These are phyloP conservation scores for Bacterosira constricta DNA, from an alignment of 108 stramenopile species.

Conservation along the genomic window DNA sequence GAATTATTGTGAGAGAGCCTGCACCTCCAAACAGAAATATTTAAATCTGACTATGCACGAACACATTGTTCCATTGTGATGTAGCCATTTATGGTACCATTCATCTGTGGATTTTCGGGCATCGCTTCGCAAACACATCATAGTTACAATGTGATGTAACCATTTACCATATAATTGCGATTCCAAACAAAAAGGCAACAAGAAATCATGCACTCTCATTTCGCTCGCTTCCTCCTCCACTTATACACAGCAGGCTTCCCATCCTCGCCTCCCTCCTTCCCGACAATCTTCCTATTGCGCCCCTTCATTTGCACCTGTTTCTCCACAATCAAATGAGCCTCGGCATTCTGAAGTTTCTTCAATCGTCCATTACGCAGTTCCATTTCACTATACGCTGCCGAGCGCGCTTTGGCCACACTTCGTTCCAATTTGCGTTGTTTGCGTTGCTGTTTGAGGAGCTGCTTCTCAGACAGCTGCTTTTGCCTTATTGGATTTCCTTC, in stretches of 20 bases:
- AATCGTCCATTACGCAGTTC: constrained; percentile 69
- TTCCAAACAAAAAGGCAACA: too few species aligned
- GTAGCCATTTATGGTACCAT: too few species aligned
- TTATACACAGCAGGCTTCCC: constrained; percentile 78
- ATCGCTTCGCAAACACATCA: too few species aligned
- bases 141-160: too few species aligned
- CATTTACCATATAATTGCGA: too few species aligned
- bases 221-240: constrained; percentile 74
- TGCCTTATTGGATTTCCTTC: constrained; percentile 5
- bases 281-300: constrained; percentile 53
- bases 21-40: too few species aligned
- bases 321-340: constrained; percentile 83
- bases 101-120: too few species aligned
- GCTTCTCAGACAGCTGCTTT: constrained; percentile 32
- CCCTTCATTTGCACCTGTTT: constrained; percentile 86
- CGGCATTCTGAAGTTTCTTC: constrained; percentile 64
- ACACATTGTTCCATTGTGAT: too few species aligned
- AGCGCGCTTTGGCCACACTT: constrained; percentile 66
- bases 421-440: constrained; percentile 47
- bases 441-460: constrained; percentile 45
- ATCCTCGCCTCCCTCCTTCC: constrained; percentile 48
- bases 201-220: too few species aligned
- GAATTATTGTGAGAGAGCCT: too few species aligned
- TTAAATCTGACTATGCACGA: too few species aligned
- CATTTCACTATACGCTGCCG: constrained; percentile 84